A percentile compares a stretch with the other conserved stretches of the same genome.
phyloP scores from a whole-genome alignment of 2,329 filamentous ascomycete species.

The Talaromyces sp. region DNA sequence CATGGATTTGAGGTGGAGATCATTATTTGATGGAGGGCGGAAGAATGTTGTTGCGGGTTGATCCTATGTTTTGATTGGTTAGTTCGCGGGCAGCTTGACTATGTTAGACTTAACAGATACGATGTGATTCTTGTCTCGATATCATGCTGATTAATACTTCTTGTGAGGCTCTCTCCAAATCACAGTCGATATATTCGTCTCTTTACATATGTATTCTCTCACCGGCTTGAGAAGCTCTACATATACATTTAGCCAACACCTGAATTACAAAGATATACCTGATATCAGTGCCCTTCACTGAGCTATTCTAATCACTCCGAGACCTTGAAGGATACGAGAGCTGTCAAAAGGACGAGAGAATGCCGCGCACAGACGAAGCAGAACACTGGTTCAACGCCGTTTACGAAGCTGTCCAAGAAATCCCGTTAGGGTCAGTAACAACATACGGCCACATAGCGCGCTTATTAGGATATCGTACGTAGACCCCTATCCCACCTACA shows the following conservation, averaged over 20 bases:
- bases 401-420: constrained; percentile 80
- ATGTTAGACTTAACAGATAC: not conserved
- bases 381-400: constrained; percentile 61
- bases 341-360: no score
- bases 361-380: constrained; percentile 50
- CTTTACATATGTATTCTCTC: no score
- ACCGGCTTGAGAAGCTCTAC: no score
- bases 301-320: not conserved
- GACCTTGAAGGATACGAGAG: not conserved
- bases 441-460: constrained; percentile 74
- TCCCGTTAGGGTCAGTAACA: constrained; percentile 79
- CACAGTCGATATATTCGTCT: not conserved
- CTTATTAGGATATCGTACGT: constrained; percentile 60
- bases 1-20: not conserved
- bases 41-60: constrained; percentile 25
- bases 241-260: no score
- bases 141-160: not conserved
- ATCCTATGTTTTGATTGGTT: not conserved
- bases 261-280: no score
- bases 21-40: constrained; percentile 6
- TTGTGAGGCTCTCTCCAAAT: not conserved
- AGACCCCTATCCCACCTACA: not conserved
- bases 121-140: not conserved
- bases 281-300: no score
- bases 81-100: not conserved